These are phyloP conservation scores for Babesia bovis DNA, from an alignment of 169 alveolate species.

Conservation along the genomic window DNA sequence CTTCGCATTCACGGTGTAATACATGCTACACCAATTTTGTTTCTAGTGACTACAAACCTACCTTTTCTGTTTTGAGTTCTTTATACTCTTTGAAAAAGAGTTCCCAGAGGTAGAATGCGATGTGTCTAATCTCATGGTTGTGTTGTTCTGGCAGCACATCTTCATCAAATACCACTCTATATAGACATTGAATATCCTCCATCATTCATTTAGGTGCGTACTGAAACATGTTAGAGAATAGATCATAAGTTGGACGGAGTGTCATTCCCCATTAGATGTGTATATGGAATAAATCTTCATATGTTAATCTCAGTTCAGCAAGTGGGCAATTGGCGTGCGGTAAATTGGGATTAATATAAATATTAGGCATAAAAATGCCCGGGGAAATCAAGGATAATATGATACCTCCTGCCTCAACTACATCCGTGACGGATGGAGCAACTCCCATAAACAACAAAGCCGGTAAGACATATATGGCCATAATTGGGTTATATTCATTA, in stretches of 20 bases:
- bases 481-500: too few relatives aligned
- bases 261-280: background rate
- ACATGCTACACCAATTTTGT: constrained; percentile 3
- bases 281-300: background rate
- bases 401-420: background rate
- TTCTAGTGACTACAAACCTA: background rate
- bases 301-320: background rate
- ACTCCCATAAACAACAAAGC: background rate
- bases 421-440: background rate
- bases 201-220: background rate
- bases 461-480: background rate
- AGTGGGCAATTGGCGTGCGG: too few relatives aligned
- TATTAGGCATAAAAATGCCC: too few relatives aligned
- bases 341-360: too few relatives aligned
- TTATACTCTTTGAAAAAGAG: constrained; percentile 45
- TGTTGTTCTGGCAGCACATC: constrained; percentile 1
- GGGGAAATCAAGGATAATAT: background rate
- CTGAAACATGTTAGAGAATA: background rate
- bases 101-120: constrained; percentile 28
- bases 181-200: constrained; percentile 13
- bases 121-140: constrained; percentile 33
- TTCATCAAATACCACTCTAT: constrained; percentile 22
- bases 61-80: constrained; percentile 21
- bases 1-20: constrained; percentile 26
- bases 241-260: too few relatives aligned